Conservation (phyloP, 345 rosid genomes). For the Boechera divaricarpa region DNA sequence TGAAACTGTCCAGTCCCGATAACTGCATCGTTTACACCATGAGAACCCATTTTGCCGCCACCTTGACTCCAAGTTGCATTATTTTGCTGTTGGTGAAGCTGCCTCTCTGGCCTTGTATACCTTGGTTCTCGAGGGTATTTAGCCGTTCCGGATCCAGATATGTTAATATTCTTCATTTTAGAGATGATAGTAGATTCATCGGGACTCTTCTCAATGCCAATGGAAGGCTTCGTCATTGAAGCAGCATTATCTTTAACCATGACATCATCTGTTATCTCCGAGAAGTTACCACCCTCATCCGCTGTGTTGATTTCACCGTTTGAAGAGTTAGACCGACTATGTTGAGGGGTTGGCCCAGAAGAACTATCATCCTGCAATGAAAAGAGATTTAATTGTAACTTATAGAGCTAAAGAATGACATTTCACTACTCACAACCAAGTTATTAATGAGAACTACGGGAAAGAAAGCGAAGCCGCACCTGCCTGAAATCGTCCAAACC, state of each 20-base stretch:
- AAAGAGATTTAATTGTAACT: conserved; percentile 20
- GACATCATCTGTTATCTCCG: conserved; percentile 43
- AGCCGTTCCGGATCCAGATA: conserved; percentile 42
- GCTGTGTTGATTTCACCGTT: conserved; percentile 49
- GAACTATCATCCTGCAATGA: conserved; percentile 53
- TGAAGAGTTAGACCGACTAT: conserved; percentile 52
- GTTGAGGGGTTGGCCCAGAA: conserved; percentile 45
- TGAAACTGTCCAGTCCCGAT: conserved; percentile 48
- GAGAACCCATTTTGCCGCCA: conserved; percentile 42
- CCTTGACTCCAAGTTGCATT: conserved; percentile 50
- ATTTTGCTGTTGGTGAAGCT: conserved; percentile 46
- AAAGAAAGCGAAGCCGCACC: conserved; percentile 41
- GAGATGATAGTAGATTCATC: conserved; percentile 41
- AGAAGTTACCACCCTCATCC: conserved; percentile 41
- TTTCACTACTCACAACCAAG: conserved; percentile 9
- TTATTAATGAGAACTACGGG: conserved; percentile 17
- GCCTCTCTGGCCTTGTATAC: conserved; percentile 44
- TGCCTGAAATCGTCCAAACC: conserved; percentile 48
- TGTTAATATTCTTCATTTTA: conserved; percentile 49
- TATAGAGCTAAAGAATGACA: neutral
- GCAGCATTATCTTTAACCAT: conserved; percentile 34
- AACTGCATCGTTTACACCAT: conserved; percentile 39
- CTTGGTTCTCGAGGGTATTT: conserved; percentile 45
- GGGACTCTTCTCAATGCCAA: conserved; percentile 35
- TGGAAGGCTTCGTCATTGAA: conserved; percentile 25